Base-by-base conservation (phyloP, 2,329 filamentous ascomycete genomes). In the Blastomyces emzantsi region DNA sequence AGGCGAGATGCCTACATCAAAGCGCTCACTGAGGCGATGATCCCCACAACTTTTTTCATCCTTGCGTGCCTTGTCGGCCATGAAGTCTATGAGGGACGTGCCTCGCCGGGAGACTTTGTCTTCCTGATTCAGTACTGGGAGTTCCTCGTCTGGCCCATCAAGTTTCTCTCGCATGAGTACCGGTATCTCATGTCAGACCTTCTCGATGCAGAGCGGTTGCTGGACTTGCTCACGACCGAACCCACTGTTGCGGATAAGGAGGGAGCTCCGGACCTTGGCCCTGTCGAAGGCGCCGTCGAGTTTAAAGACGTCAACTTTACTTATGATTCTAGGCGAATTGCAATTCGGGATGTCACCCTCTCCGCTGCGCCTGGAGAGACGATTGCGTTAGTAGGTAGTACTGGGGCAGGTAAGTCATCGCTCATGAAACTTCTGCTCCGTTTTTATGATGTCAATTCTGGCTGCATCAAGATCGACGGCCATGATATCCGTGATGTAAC, bases 331-430 rank as follows among this genome's bases (percentile, higher is more conserved):
- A 43, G 36, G 59, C 9, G 36, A 59, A 13, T 5, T 15, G 22
- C 30, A 22, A 19, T 61, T 15, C 25, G 6, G 7, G n/a, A 49
- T 15, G 13, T 61, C 15, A n/a, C 6, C 7, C 19, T 61, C 43
- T 22, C 45, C 19, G 17, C 45, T 17, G 19, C 28, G 4, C 28
- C 25, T 15, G 59, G 59, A 15, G n/a, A 52, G 33, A 49, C 43
- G 11, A 49, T 36, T n/a, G 59, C 43, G 33, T 17, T 61, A n/a
- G 59, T 61, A 3, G 59, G 59, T 6, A 9, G 17, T 11, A 49
- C 41, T 43, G 59, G 59, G 13, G n/a, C 17, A 6, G 59, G 59
- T 9, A 61, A 61, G 19, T 61, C 59, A 22, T 49, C 59, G 19
- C n/a, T 61, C 25, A 49, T 61, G 22, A 49, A 47, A 7, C 43